phyloP scores from a whole-genome alignment of 345 rosid genomes.

The Noccaea caerulescens region DNA sequence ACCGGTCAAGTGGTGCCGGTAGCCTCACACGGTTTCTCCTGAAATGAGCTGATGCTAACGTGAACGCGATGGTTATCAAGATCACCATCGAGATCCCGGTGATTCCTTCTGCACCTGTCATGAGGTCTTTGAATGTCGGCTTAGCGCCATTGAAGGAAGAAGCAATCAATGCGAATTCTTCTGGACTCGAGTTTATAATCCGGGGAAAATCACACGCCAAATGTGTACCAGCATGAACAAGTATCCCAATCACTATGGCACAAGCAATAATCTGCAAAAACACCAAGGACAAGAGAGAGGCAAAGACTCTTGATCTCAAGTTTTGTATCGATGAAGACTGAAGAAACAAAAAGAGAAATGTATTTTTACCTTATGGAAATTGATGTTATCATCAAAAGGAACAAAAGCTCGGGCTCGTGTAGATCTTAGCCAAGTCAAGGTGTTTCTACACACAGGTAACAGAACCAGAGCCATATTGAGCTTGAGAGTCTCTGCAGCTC shows the following conservation, averaged over 20 bases:
- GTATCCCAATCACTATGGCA: slow-evolving; percentile 69
- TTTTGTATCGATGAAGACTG: neutral
- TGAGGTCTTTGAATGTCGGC: slow-evolving; percentile 70
- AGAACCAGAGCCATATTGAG: slow-evolving; percentile 96
- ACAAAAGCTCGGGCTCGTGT: slow-evolving; percentile 66
- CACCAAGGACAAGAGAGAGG: slow-evolving; percentile 10
- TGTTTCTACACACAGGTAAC: slow-evolving; percentile 93
- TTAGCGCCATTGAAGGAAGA: slow-evolving; percentile 53
- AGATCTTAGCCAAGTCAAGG: slow-evolving; percentile 90
- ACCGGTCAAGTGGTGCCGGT: slow-evolving; percentile 75
- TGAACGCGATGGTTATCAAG: slow-evolving; percentile 64
- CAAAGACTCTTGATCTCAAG: slow-evolving; percentile 3
- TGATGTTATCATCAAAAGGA: slow-evolving; percentile 87
- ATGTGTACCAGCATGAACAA: slow-evolving; percentile 77
- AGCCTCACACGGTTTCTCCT: slow-evolving; percentile 69
- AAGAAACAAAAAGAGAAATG: too few relatives aligned
- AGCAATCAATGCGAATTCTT: slow-evolving; percentile 64
- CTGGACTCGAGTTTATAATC: slow-evolving; percentile 57
- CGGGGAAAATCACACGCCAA: slow-evolving; percentile 86
- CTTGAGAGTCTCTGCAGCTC: slow-evolving; percentile 96
- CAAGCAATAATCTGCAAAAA: slow-evolving; percentile 67
- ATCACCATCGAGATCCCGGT: slow-evolving; percentile 84
- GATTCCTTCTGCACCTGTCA: slow-evolving; percentile 70
- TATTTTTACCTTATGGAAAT: slow-evolving; percentile 68
- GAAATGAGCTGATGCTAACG: slow-evolving; percentile 71